Base-by-base conservation (phyloP, 257 asterid genomes). In the Solanum sparsipilum region DNA sequence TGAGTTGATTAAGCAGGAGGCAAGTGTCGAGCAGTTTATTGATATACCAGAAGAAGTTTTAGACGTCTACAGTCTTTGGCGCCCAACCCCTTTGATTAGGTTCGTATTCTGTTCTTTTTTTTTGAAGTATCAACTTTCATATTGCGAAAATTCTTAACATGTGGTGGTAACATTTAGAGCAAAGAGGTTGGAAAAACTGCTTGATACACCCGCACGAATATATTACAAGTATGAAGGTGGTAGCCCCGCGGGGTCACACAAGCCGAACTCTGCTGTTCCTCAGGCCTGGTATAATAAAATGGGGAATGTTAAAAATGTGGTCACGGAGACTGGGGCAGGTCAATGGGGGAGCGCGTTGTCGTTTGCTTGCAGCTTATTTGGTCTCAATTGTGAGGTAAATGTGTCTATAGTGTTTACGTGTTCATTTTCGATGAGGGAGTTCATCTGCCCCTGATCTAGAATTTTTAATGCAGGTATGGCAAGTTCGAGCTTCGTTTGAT, bases 171-270 rank as follows among this genome's bases (percentile, higher is more conserved):
- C 82, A 78, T 63, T 34, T 90, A 97, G 99, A 87, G 99, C 99
- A 21, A 97, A 93, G 94, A 94, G 99, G 87, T 86, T 96, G 94
- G 99, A 97, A 86, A 97, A 97, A 84, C 90, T 96, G 88, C 97
- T 97, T 2, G 93, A 90, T 74, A 96, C 99, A 18, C 99, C 98
- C 13, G 98, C 98, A 2, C 93, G 98, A 88, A 96, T 97, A 86
- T 97, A 97, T 86, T 96, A 94, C 93, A 97, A 97, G 93, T 96
- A 97, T 46, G 99, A 97, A 92, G 99, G 99, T 6, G 96, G 67
- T 18, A 97, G 99, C 95, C 99, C 99, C 0, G 99, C 99, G 25
- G 98, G 99, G 0, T 97, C 98, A 11, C 99, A 96, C 82, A 96
- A 97, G 84, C 96, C 99, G 1, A 97, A 97, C 93, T 94, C 97